phyloP scores from a whole-genome alignment of 192 early-diverging fungal genomes.

The Neocallimastix lanati region DNA sequence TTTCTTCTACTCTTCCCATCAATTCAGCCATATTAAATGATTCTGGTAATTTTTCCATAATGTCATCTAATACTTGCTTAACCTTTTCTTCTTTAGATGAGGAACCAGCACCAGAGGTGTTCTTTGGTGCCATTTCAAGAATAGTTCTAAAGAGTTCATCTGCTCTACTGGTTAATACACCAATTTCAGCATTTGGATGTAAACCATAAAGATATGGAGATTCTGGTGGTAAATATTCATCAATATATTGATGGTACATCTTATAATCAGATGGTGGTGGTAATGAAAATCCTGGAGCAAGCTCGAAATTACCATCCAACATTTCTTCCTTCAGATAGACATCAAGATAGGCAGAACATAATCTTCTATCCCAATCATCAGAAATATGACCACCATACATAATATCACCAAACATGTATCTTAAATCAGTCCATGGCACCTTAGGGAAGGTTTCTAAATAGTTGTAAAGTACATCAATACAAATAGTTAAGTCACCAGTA shows the following conservation, averaged over 20 bases:
- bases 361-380: constrained; percentile 38
- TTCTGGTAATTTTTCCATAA: constrained; percentile 31
- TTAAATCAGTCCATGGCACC: constrained; percentile 42
- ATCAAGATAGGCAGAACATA: constrained; percentile 42
- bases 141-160: constrained; percentile 48
- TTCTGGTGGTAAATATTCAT: constrained; percentile 43
- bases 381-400: constrained; percentile 57
- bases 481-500: constrained; percentile 45
- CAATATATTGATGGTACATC: constrained; percentile 45
- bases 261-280: constrained; percentile 42
- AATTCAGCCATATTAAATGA: constrained; percentile 39
- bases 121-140: constrained; percentile 43
- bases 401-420: constrained; percentile 49
- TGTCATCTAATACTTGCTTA: constrained; percentile 33
- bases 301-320: constrained; percentile 43
- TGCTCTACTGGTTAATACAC: constrained; percentile 37
- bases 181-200: constrained; percentile 51
- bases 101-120: constrained; percentile 27
- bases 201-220: constrained; percentile 38
- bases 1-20: constrained; percentile 40
- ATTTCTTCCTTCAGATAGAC: constrained; percentile 36
- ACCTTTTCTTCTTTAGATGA: constrained; percentile 49
- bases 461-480: constrained; percentile 39
- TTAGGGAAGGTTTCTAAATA: constrained; percentile 31
- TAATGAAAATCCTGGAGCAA: constrained; percentile 33